phyloP scores from a whole-genome alignment of 2,329 filamentous ascomycete species.

The Pseudocercospora cruenta region DNA sequence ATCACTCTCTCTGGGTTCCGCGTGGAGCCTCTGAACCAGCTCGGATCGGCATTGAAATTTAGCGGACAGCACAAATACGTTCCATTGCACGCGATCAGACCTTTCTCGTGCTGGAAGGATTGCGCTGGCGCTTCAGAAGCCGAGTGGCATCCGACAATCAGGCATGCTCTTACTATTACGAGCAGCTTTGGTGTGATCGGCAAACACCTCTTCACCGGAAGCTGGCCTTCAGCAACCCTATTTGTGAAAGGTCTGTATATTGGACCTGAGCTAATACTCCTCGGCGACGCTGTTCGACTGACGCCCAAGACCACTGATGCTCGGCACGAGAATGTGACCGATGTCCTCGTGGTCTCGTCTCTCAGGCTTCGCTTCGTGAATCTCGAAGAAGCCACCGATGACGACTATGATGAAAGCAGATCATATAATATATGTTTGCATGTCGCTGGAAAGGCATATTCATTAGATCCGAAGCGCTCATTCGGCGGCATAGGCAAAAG shows the following conservation, averaged over 20 bases:
- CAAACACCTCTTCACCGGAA: slow-evolving; percentile 56
- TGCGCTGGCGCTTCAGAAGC: slow-evolving; percentile 49
- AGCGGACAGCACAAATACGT: slow-evolving; percentile 61
- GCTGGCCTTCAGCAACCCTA: slow-evolving; percentile 59
- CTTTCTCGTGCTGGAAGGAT: slow-evolving; percentile 58
- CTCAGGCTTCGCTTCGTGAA: slow-evolving; percentile 56
- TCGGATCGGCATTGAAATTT: slow-evolving; percentile 52
- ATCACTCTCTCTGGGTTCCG: slow-evolving; percentile 55
- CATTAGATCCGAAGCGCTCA: slow-evolving; percentile 40
- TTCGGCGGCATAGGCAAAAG: slow-evolving; percentile 37
- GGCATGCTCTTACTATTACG: slow-evolving; percentile 57
- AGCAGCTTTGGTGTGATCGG: slow-evolving; percentile 58
- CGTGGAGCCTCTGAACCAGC: slow-evolving; percentile 60
- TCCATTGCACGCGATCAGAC: slow-evolving; percentile 57
- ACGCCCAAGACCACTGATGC: slow-evolving; percentile 29
- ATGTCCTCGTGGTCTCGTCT: slow-evolving; percentile 58
- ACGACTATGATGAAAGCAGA: slow-evolving; percentile 46
- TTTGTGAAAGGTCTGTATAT: slow-evolving; percentile 59
- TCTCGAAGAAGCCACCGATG: slow-evolving; percentile 51
- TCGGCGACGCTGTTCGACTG: slow-evolving; percentile 60
- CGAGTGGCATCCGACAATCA: slow-evolving; percentile 58
- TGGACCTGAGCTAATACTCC: slow-evolving; percentile 58
- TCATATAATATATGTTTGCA: slow-evolving; percentile 52
- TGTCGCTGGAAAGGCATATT: slow-evolving; percentile 56
- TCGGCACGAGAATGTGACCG: slow-evolving; percentile 43